phyloP scores from a whole-genome alignment of 768 basidiomycete species.

The Crepidotus variabilis region DNA sequence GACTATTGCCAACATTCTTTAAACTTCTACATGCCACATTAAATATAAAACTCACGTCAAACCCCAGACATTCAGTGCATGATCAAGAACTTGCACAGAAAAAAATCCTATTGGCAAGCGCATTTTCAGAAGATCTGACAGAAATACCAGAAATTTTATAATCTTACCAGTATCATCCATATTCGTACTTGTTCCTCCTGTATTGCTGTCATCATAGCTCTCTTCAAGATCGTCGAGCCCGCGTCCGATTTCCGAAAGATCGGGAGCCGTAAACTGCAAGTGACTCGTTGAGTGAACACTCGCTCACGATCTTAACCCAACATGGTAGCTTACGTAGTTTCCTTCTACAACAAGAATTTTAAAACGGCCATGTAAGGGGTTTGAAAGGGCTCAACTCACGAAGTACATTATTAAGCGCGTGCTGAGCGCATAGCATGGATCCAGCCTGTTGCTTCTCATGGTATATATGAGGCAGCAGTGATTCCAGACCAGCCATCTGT shows the following conservation, averaged over 20 bases:
- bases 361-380: slow-evolving; percentile 7
- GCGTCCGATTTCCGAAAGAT: slow-evolving; percentile 73
- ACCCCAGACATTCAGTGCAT: slow-evolving; percentile 82
- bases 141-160: background rate
- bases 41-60: slow-evolving; percentile 49
- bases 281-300: slow-evolving; percentile 6
- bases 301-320: background rate
- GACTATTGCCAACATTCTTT: slow-evolving; percentile 35
- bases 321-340: slow-evolving; percentile 33
- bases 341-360: slow-evolving; percentile 27
- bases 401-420: slow-evolving; percentile 77
- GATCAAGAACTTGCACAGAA: slow-evolving; percentile 85
- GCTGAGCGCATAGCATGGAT: slow-evolving; percentile 85
- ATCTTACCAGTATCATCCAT: slow-evolving; percentile 86
- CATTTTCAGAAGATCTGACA: background rate
- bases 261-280: slow-evolving; percentile 69
- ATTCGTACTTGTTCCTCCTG: slow-evolving; percentile 55
- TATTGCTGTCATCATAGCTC: slow-evolving; percentile 47
- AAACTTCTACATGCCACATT: slow-evolving; percentile 1
- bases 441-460: slow-evolving; percentile 76
- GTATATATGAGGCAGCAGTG: slow-evolving; percentile 57
- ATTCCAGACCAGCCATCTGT: slow-evolving; percentile 57
- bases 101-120: slow-evolving; percentile 66
- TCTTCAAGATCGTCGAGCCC: slow-evolving; percentile 64
- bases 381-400: slow-evolving; percentile 44